Base-by-base conservation (phyloP, 1,284 basidiomycete genomes). In the Ceratobasidium sp. region DNA sequence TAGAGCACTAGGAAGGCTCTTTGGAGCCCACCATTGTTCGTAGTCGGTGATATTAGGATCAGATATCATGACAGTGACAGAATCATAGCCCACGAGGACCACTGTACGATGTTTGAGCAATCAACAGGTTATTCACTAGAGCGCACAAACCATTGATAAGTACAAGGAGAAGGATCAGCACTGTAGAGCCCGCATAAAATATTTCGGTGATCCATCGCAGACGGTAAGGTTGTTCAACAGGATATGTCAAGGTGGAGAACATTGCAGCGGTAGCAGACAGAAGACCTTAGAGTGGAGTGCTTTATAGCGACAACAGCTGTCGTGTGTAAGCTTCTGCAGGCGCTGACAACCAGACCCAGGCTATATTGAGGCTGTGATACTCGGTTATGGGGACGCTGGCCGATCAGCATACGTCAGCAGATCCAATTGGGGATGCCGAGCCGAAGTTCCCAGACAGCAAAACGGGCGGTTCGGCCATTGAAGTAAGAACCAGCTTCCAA, bases 41-140 rank as follows among this genome's bases (percentile, higher is more conserved):
- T 44, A 49, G 55, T 72, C 40, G n/a, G 66, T 68, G n/a, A 60
- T n/a, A 26, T 72, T 72, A 26, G 70, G 70, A 44, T 72, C 70
- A 13, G 53, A 13, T 9, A 18, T 39, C 23, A 71, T 12, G 26
- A 68, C 46, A 4, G 66, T 51, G 18, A 68, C 42, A 26, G 49
- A 18, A 12, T 68, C 44, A 46, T 68, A 68, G 39, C 66, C 66
- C 46, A 49, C 44, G 15, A 68, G 44, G 18, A 26, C 66, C 44
- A 68, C 66, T 68, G 28, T n/a, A 20, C 13, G 61, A 40, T 10
- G n/a, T 18, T 42, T 64, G 61, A 64, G 61, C 39, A 42, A 42
- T n/a, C 39, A 2, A 15, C 3, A 40, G 10, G 7, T n/a, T 20
- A 42, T n/a, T 40, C 0, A 39, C 18, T 42, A 23, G 7, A 40